phyloP scores from a whole-genome alignment of 129 eudicot genomes.

The Chrysanthemum lavandulifolium region DNA sequence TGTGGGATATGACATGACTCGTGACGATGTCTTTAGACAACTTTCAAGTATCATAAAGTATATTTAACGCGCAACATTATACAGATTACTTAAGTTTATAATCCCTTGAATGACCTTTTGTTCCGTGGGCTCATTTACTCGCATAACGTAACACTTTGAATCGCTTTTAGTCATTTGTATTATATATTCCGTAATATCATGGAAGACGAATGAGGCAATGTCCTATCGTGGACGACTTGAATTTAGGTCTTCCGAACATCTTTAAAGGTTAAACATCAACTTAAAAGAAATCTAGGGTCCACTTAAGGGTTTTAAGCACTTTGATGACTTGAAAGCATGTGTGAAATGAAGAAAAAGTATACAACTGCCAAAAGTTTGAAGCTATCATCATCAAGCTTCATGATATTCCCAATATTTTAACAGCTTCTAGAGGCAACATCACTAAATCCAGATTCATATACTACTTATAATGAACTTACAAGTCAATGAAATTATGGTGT shows the following conservation, averaged over 20 bases:
- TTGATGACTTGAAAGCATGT: slow-evolving; percentile 34
- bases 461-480: not conserved
- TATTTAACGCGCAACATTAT: no score
- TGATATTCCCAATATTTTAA: slow-evolving; percentile 30
- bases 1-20: not conserved
- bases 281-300: slow-evolving; percentile 18
- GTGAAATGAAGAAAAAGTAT: slow-evolving; percentile 31
- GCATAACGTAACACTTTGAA: not conserved
- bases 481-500: not conserved
- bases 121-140: not conserved
- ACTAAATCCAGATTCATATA: slow-evolving; percentile 6
- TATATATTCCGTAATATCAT: not conserved
- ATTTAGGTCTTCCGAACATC: slow-evolving; percentile 2
- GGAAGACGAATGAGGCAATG: not conserved
- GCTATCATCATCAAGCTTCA: slow-evolving; percentile 35
- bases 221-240: not conserved
- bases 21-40: not conserved
- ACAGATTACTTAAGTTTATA: not conserved
- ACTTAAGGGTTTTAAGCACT: slow-evolving; percentile 9
- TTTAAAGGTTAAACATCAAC: not conserved
- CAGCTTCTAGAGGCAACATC: slow-evolving; percentile 12
- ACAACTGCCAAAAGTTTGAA: slow-evolving; percentile 29
- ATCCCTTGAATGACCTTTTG: not conserved
- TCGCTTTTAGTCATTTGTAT: not conserved
- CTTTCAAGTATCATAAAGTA: no score